Conservation (phyloP, 495 filamentous ascomycete species). For the Jackrogersella multiformis region DNA sequence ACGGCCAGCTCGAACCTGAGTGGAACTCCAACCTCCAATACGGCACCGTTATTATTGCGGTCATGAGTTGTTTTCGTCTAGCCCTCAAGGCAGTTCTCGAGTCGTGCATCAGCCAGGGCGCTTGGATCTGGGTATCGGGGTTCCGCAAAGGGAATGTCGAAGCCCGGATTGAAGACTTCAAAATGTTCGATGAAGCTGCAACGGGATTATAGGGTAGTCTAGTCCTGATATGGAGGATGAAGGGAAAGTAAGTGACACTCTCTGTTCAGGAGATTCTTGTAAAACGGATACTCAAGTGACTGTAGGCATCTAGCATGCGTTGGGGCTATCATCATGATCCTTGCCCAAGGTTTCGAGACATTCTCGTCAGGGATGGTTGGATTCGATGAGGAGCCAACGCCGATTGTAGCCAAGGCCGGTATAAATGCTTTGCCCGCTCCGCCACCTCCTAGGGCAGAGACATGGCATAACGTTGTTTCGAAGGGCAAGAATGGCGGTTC, state of each 20-base stretch:
- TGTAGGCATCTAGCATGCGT: conserved; percentile 47
- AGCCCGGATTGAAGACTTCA: conserved; percentile 49
- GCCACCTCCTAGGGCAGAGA: conserved; percentile 39
- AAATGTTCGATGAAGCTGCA: conserved; percentile 50
- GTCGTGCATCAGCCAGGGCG: conserved; percentile 48
- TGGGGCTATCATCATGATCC: conserved; percentile 48
- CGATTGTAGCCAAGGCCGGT: conserved; percentile 5
- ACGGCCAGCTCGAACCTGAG: conserved; percentile 44
- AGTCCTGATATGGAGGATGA: conserved; percentile 48
- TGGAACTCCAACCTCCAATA: conserved; percentile 41
- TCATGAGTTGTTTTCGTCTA: conserved; percentile 48
- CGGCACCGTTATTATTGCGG: conserved; percentile 47
- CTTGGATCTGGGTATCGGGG: conserved; percentile 51
- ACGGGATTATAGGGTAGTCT: conserved; percentile 48
- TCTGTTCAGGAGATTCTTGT: no score
- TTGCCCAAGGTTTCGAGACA: conserved; percentile 51
- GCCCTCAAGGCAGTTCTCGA: conserved; percentile 49
- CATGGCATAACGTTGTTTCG: conserved; percentile 44
- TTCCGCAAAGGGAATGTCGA: conserved; percentile 41
- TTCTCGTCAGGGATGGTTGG: conserved; percentile 52
- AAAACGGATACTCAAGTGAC: neutral
- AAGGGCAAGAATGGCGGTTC: conserved; percentile 35
- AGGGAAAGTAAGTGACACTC: conserved; percentile 31
- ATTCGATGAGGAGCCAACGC: conserved; percentile 42
- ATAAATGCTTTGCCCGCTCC: conserved; percentile 2